Evolutionary conservation across 495 filamentous ascomycete genomes (phyloP).

Genomic region (Talaromyces adpressus): DNA sequence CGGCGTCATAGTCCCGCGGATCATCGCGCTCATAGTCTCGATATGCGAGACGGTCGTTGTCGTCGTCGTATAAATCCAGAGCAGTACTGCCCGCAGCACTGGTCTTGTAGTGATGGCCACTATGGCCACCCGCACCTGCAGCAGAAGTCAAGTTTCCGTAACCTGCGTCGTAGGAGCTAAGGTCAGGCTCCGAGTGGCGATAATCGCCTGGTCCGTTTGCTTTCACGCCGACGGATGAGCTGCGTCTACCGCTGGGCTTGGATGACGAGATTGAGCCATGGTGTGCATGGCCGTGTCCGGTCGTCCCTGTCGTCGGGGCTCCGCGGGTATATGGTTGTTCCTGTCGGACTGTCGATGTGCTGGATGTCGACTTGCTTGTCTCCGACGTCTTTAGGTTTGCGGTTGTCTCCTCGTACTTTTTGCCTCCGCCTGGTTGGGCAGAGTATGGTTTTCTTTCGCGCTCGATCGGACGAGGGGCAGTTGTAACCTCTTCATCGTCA

Average conservation of each 20-base stretch:
- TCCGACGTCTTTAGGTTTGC: constrained; percentile 18
- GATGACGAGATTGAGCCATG: constrained; percentile 4
- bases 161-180: constrained; percentile 18
- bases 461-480: constrained; percentile 47
- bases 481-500: constrained; percentile 33
- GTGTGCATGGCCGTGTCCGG: constrained; percentile 9
- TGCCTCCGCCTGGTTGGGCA: constrained; percentile 49
- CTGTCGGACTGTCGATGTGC: constrained; percentile 1
- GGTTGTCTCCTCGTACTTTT: constrained; percentile 37
- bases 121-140: constrained; percentile 8
- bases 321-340: constrained; percentile 25
- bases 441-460: constrained; percentile 57
- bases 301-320: constrained; percentile 9
- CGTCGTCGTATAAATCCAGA: constrained; percentile 16
- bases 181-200: constrained; percentile 35
- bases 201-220: constrained; percentile 20
- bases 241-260: constrained; percentile 20
- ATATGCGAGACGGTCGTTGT: constrained; percentile 24
- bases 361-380: constrained; percentile 15
- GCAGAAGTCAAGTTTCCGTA: constrained; percentile 1
- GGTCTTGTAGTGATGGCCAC: constrained; percentile 22
- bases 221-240: constrained; percentile 26
- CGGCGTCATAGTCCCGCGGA: constrained; percentile 17
- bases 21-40: constrained; percentile 22
- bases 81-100: constrained; percentile 9